phyloP scores from a whole-genome alignment of 1,139 yeast genomes.

The Geotrichum bryndzae region DNA sequence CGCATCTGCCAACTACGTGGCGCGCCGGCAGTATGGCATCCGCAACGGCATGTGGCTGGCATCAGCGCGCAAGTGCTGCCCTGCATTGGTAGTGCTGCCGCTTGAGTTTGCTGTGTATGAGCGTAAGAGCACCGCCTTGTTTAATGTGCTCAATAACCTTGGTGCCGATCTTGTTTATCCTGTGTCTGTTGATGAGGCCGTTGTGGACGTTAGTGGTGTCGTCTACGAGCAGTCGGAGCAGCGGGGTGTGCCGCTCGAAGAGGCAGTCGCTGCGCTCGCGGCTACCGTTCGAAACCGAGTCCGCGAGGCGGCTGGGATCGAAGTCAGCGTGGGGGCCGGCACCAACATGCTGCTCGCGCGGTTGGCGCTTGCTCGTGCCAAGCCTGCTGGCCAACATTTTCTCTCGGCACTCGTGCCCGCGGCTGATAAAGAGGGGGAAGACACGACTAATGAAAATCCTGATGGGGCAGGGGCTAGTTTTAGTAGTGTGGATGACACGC shows the following conservation, averaged over 20 bases:
- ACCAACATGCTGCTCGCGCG: slow-evolving; percentile 71
- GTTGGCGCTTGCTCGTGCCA: slow-evolving; percentile 66
- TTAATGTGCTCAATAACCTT: slow-evolving; percentile 38
- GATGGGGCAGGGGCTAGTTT: slow-evolving; percentile 31
- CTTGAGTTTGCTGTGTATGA: slow-evolving; percentile 78
- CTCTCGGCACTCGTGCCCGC: slow-evolving; percentile 23
- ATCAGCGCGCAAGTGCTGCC: slow-evolving; percentile 58
- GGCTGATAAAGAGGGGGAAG: neutral
- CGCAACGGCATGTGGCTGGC: slow-evolving; percentile 87
- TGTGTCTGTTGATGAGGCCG: slow-evolving; percentile 85
- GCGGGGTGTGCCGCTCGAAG: neutral
- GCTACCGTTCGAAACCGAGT: slow-evolving; percentile 5
- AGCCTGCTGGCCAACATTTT: slow-evolving; percentile 63
- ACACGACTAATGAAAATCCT: neutral
- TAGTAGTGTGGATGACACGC: slow-evolving; percentile 29
- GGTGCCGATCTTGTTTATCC: slow-evolving; percentile 64
- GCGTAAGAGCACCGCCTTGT: slow-evolving; percentile 50
- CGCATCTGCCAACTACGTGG: slow-evolving; percentile 89
- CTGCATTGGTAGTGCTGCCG: slow-evolving; percentile 53
- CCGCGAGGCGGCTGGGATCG: slow-evolving; percentile 4
- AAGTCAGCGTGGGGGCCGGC: slow-evolving; percentile 67
- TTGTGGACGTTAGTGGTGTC: slow-evolving; percentile 53
- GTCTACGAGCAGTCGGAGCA: neutral
- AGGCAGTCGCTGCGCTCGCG: slow-evolving; percentile 7
- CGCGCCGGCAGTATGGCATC: slow-evolving; percentile 60